Evolutionary conservation across 2,329 filamentous ascomycete species (phyloP).

Genomic region (Shiraia sp.): DNA sequence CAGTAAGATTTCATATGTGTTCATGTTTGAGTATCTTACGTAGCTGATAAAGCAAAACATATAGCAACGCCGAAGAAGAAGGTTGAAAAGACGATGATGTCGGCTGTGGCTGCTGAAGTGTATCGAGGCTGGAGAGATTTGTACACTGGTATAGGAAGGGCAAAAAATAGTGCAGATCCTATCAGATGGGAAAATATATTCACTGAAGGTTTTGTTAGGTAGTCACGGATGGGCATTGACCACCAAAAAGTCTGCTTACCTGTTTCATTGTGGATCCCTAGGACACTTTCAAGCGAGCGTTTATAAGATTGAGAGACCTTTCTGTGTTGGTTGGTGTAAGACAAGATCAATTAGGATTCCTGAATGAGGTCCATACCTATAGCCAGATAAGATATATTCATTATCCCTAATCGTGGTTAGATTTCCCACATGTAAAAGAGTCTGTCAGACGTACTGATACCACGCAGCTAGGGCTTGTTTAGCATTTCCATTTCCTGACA

Average conservation of each 20-base stretch:
- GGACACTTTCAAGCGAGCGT: constrained; percentile 32
- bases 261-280: constrained; percentile 44
- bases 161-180: constrained; percentile 48
- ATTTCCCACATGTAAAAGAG: not conserved
- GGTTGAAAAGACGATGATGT: constrained; percentile 49
- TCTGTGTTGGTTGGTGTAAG: not conserved
- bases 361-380: constrained; percentile 25
- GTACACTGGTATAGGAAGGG: constrained; percentile 46
- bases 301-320: constrained; percentile 6
- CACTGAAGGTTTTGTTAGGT: constrained; percentile 33
- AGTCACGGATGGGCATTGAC: too few species aligned
- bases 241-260: constrained; percentile 19
- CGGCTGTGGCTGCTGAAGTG: constrained; percentile 39
- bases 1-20: not conserved
- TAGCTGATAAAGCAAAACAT: constrained; percentile 53
- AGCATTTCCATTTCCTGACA: not conserved
- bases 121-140: constrained; percentile 44
- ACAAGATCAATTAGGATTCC: not conserved
- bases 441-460: not conserved
- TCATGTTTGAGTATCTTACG: constrained; percentile 32
- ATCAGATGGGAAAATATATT: constrained; percentile 55
- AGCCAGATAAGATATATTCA: constrained; percentile 43
- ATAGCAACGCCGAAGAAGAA: constrained; percentile 52
- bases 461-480: not conserved
- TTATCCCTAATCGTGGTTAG: constrained; percentile 26